These are phyloP conservation scores for Fusarium nurragi DNA, from an alignment of 2,329 filamentous ascomycete species.

Conservation along the genomic window DNA sequence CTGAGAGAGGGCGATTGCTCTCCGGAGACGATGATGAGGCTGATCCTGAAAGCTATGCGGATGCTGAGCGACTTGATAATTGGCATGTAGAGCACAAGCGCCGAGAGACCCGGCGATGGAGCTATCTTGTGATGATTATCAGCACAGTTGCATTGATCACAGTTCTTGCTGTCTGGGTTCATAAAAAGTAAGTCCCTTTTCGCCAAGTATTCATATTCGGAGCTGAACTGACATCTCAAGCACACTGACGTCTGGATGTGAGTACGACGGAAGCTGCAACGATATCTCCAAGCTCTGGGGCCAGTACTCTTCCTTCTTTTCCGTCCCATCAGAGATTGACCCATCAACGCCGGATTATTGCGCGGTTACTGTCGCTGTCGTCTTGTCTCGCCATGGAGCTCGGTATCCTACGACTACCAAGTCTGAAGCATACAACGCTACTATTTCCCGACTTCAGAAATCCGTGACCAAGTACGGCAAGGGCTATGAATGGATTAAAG, in stretches of 20 bases:
- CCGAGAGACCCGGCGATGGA: conserved; percentile 34
- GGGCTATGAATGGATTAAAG: conserved; percentile 74
- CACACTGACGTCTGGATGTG: conserved; percentile 35
- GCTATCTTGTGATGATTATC: conserved; percentile 36
- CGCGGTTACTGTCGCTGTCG: conserved; percentile 79
- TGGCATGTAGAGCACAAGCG: conserved; percentile 34
- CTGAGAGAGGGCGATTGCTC: conserved; percentile 27
- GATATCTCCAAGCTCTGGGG: conserved; percentile 76
- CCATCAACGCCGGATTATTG: conserved; percentile 72
- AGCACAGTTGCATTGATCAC: conserved; percentile 30
- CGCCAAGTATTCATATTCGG: neutral
- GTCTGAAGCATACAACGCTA: conserved; percentile 67
- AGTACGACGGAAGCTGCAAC: conserved; percentile 58
- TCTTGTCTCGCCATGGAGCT: conserved; percentile 86
- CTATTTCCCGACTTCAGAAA: conserved; percentile 73
- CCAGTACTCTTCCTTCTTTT: conserved; percentile 87
- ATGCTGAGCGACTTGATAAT: conserved; percentile 33
- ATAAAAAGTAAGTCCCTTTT: conserved; percentile 31
- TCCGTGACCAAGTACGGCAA: conserved; percentile 65
- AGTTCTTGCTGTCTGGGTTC: conserved; percentile 33
- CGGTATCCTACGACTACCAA: conserved; percentile 80
- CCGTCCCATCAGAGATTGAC: conserved; percentile 73
- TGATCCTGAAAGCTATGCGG: conserved; percentile 9
- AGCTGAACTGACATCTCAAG: conserved; percentile 6
- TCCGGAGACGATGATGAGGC: conserved; percentile 18